Evolutionary conservation across 176 grass and related monocot species (phyloP), one percentile per base, ranked within the genome.

Genomic region (Poa annua): DNA sequence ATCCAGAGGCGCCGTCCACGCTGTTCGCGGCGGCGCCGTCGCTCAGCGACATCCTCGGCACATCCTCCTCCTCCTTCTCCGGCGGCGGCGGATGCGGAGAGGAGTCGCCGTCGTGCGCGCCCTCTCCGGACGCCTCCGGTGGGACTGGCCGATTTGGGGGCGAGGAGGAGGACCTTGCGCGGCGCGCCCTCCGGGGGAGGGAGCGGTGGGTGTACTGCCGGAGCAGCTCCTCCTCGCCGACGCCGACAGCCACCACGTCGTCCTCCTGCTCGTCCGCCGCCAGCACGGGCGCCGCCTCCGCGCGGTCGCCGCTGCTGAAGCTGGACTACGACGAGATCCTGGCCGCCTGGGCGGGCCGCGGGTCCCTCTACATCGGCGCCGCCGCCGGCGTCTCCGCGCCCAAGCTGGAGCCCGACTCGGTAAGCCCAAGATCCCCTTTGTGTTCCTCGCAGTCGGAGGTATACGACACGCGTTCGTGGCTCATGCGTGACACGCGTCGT

Each of bases 321-420:
- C 87, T 99, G 13, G 91, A 99, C 76, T 89, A 98, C 74, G 93
- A 92, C 34, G 93, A 92, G 57, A 90, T 98, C 91, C 85, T 98
- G 20, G 80, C 87, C 6, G 83, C 89, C 6, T 98, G 96, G 96
- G 92, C 91, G 2, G 93, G 68, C 73, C 88, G 96, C 21, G 96
- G 96, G 0, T 85, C 96, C 33, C 87, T 98, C 73, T 98, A 93
- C 81, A 92, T 93, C 48, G 86, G 75, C 22, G 76, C 55, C 60
- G 71, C 39, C 17, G 56, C 82, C 10, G n/a, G 11, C 21, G 78
- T 85, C 33, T 56, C 80, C 21, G 59, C 87, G 33, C 92, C 92
- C 8, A 63, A 85, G 14, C 56, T 84, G 86, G 68, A 86, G 63
- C 83, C 85, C 76, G 80, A 90, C 53, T 83, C 76, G 26, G 85